These are phyloP conservation scores for Fomitopsis palustris DNA, from an alignment of 1,284 basidiomycete genomes.

Conservation along the genomic window DNA sequence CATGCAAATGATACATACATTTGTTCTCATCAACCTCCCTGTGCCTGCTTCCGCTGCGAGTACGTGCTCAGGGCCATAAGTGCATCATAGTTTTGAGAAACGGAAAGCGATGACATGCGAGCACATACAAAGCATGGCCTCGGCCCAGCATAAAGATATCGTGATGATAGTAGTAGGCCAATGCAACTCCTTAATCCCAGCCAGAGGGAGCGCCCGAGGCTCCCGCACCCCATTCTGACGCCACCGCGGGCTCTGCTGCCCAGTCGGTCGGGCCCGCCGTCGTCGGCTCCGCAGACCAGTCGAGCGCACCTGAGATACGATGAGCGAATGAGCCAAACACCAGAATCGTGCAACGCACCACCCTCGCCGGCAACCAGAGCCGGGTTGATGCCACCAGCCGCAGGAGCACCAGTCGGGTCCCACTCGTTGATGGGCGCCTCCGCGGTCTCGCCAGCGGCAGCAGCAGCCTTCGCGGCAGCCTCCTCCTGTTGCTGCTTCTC, in stretches of 20 bases:
- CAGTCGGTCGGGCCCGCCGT: conserved; percentile 67
- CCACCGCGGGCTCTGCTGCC: conserved; percentile 72
- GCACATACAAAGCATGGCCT: conserved; percentile 21
- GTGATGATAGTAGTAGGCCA: conserved; percentile 11
- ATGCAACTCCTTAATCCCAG: conserved; percentile 53
- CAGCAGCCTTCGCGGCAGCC: conserved; percentile 76
- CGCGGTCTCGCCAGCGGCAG: conserved; percentile 50
- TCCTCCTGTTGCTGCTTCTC: conserved; percentile 96
- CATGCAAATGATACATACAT: background rate
- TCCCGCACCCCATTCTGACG: conserved; percentile 59
- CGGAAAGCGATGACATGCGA: conserved; percentile 16
- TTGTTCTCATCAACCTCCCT: too few species aligned
- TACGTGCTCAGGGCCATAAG: background rate
- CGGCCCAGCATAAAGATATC: conserved; percentile 24
- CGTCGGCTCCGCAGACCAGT: conserved; percentile 77
- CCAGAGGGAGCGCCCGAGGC: conserved; percentile 37
- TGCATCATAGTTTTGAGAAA: background rate
- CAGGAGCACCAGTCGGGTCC: conserved; percentile 72
- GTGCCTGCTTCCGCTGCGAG: background rate
- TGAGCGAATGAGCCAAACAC: conserved; percentile 1
- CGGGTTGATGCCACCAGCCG: conserved; percentile 73
- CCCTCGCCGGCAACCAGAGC: conserved; percentile 66
- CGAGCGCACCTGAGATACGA: conserved; percentile 58
- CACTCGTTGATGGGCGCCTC: conserved; percentile 66
- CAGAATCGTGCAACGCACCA: conserved; percentile 40